Percentiles rank a stretch among this genome's conserved stretches.
Evolutionary conservation across 129 eudicot genomes (phyloP).

Genomic region (Flaveria trinervia): DNA sequence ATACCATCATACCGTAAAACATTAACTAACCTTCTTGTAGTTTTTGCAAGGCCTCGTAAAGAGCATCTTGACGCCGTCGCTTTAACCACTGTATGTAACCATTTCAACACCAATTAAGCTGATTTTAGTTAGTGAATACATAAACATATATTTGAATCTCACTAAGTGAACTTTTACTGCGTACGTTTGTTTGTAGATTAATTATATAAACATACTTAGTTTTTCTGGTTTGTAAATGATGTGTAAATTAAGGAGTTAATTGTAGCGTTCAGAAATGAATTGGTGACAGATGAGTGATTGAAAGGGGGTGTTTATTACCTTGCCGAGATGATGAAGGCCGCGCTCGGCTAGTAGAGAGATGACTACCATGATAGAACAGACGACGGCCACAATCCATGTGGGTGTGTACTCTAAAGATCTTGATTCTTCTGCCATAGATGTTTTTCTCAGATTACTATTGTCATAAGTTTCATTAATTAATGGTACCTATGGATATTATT

Average conservation of each 20-base stretch:
- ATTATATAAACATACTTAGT: no score
- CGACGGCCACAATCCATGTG: constrained; percentile 42
- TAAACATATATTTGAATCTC: no score
- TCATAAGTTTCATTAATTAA: background rate
- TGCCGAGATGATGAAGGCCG: constrained; percentile 48
- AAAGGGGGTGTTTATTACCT: constrained; percentile 20
- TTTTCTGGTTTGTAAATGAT: no score
- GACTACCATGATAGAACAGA: constrained; percentile 40
- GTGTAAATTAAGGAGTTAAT: no score
- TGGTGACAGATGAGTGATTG: no score
- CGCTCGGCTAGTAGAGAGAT: constrained; percentile 40
- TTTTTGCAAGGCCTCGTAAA: constrained; percentile 70
- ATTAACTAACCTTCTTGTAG: constrained; percentile 65
- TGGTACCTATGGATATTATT: background rate
- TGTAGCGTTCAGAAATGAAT: no score
- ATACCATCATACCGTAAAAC: background rate
- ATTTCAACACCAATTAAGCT: background rate
- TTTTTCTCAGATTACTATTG: background rate
- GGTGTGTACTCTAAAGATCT: constrained; percentile 44
- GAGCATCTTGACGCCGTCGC: constrained; percentile 51
- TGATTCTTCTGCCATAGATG: constrained; percentile 32
- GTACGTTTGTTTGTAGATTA: no score
- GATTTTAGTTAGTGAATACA: no score
- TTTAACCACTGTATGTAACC: constrained; percentile 49
- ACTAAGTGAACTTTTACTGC: no score